phyloP scores from a whole-genome alignment of 768 basidiomycete genomes.

The Royoungia palumana region DNA sequence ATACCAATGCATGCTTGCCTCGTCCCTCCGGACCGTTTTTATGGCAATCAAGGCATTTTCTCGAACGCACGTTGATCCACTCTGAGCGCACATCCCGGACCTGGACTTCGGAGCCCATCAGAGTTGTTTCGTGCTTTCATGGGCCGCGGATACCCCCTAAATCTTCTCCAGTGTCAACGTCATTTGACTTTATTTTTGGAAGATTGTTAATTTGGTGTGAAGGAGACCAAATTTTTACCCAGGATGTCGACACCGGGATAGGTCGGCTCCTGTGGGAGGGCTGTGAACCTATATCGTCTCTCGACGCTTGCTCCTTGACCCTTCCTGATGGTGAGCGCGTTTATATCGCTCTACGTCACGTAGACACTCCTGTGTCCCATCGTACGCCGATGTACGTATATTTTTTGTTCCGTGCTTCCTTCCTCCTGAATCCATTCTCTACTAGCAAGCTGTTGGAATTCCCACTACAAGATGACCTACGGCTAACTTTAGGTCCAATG shows the following conservation, averaged over 20 bases:
- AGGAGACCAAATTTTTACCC: conserved; percentile 15
- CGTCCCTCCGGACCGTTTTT: conserved; percentile 23
- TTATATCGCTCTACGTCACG: conserved; percentile 17
- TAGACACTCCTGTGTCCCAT: conserved; percentile 12
- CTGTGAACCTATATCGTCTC: conserved; percentile 14
- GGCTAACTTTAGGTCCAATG: conserved; percentile 12
- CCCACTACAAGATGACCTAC: conserved; percentile 10
- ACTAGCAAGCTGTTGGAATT: conserved; percentile 24
- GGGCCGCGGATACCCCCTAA: conserved; percentile 16
- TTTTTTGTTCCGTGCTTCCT: background rate
- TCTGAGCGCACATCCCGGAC: conserved; percentile 19
- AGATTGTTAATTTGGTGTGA: conserved; percentile 24
- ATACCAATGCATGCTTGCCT: conserved; percentile 12
- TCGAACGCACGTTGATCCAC: conserved; percentile 15
- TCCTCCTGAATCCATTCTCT: conserved; percentile 3
- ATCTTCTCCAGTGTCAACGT: conserved; percentile 12
- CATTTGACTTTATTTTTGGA: conserved; percentile 24
- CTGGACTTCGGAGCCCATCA: conserved; percentile 17
- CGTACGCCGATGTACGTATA: conserved; percentile 21
- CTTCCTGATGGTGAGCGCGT: conserved; percentile 17
- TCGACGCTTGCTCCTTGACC: conserved; percentile 17
- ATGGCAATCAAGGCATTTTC: conserved; percentile 19
- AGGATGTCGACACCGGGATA: conserved; percentile 19
- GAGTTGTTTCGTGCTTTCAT: conserved; percentile 6
- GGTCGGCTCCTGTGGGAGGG: conserved; percentile 20